These are phyloP conservation scores for Apiotrichum siamense DNA, from an alignment of 1,284 basidiomycete genomes.

Conservation along the genomic window DNA sequence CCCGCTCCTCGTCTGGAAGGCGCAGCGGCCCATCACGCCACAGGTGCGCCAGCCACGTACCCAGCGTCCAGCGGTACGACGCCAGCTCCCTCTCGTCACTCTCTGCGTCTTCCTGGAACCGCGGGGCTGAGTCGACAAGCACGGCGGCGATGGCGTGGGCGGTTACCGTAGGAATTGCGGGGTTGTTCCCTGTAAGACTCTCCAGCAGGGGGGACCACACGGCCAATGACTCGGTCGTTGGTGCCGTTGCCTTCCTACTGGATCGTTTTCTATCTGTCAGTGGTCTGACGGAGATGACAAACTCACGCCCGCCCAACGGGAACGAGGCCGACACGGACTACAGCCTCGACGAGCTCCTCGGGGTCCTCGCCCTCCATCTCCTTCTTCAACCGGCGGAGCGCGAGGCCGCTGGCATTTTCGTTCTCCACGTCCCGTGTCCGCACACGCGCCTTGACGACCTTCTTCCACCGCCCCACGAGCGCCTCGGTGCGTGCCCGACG, in stretches of 20 bases:
- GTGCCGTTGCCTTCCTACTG: slow-evolving; percentile 13
- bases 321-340: slow-evolving; percentile 64
- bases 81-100: slow-evolving; percentile 7
- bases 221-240: slow-evolving; percentile 32
- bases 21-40: slow-evolving; percentile 3
- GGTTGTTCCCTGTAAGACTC: not conserved
- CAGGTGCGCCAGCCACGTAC: slow-evolving; percentile 11
- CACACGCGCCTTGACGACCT: slow-evolving; percentile 38
- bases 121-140: slow-evolving; percentile 11
- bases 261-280: slow-evolving; percentile 16
- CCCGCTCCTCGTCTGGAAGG: slow-evolving; percentile 5
- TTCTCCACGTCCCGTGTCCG: slow-evolving; percentile 66
- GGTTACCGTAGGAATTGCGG: not conserved
- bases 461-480: slow-evolving; percentile 39
- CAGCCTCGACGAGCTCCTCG: slow-evolving; percentile 60
- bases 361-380: slow-evolving; percentile 52
- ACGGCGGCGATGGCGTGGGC: slow-evolving; percentile 6
- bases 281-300: not conserved
- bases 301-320: slow-evolving; percentile 71
- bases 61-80: slow-evolving; percentile 18
- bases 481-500: slow-evolving; percentile 52
- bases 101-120: not conserved
- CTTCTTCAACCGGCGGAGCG: slow-evolving; percentile 33
- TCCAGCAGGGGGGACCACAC: slow-evolving; percentile 24
- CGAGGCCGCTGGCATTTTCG: slow-evolving; percentile 54